Base-by-base conservation (phyloP, 768 basidiomycete genomes). In the Basidioascus undulatus region DNA sequence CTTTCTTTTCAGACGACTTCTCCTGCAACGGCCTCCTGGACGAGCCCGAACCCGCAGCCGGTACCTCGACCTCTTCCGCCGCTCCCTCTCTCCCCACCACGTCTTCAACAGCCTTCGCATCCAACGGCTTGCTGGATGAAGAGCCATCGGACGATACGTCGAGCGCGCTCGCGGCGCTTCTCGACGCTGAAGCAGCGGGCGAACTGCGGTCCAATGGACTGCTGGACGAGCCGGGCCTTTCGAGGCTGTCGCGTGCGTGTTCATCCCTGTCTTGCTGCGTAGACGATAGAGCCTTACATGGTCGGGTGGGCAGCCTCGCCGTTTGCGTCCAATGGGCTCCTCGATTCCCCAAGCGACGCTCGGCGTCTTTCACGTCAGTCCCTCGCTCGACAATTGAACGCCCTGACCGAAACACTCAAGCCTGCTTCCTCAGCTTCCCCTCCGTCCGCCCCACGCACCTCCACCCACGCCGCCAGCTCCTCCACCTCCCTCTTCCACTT, bases 101-200 rank as follows among this genome's bases (percentile, higher is more conserved):
- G 4, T 15, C 24, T n/a, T 10, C 21, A 26, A 6, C 6, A 5
- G 10, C 37, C 4, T 38, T 38, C 24, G 37, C 30, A 5, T 38
- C 37, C 23, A 38, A 38, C 30, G 37, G 37, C 21, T 38, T 38
- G 37, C 37, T 38, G 25, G 37, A 38, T 16, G 37, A 38, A 4
- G 24, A 5, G n/a, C n/a, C n/a, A n/a, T n/a, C n/a, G n/a, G n/a
- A n/a, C 23, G 16, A 26, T 36, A 9, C 15, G 21, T 20, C 35
- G 6, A 36, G 18, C 18, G 5, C 35, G 10, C 30, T 9, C 9
- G 30, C 30, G n/a, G n/a, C 30, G 10, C 30, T 31, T 31, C n/a
- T 31, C 30, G 10, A 31, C n/a, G 30, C 10, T 10, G 9, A 16
- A 18, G 20, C 24, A n/a, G 8, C 37, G 37, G 5, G n/a, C 24